phyloP scores from a whole-genome alignment of 805 yeast species.

The Suhomyces vadensis region DNA sequence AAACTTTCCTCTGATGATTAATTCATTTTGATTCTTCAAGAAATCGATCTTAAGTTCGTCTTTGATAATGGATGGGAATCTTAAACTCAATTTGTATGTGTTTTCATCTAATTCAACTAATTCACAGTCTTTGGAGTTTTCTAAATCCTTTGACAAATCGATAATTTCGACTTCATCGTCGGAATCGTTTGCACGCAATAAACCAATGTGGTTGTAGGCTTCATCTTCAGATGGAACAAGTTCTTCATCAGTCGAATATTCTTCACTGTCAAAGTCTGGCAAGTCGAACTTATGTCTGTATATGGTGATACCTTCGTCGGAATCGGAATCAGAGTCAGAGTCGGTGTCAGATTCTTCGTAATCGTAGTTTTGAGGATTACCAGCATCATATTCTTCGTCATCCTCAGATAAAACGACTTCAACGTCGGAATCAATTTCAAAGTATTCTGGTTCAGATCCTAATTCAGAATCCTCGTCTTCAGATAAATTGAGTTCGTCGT shows the following conservation, averaged over 20 bases:
- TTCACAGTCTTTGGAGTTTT: constrained; percentile 46
- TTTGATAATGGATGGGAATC: constrained; percentile 42
- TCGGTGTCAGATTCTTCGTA: constrained; percentile 22
- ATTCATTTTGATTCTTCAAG: constrained; percentile 42
- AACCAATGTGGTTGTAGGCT: constrained; percentile 17
- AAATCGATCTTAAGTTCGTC: constrained; percentile 43
- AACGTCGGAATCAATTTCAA: constrained; percentile 35
- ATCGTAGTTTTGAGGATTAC: constrained; percentile 24
- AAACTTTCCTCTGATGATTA: constrained; percentile 41
- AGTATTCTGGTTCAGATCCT: constrained; percentile 22
- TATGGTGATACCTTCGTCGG: constrained; percentile 44
- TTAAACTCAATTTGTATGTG: constrained; percentile 40
- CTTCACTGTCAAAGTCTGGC: constrained; percentile 34
- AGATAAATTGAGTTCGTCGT: constrained; percentile 22
- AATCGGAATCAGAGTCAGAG: constrained; percentile 28
- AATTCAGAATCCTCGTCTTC: constrained; percentile 22
- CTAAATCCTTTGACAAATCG: constrained; percentile 44
- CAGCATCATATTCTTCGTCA: constrained; percentile 23
- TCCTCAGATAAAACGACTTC: constrained; percentile 21
- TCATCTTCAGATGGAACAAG: constrained; percentile 23
- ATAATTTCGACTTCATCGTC: constrained; percentile 36
- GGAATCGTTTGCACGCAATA: constrained; percentile 31
- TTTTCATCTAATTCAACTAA: constrained; percentile 39
- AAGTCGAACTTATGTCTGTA: constrained; percentile 43
- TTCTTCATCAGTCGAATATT: constrained; percentile 42